phyloP scores from a whole-genome alignment of 257 asterid species.

The Jasminum sambac region DNA sequence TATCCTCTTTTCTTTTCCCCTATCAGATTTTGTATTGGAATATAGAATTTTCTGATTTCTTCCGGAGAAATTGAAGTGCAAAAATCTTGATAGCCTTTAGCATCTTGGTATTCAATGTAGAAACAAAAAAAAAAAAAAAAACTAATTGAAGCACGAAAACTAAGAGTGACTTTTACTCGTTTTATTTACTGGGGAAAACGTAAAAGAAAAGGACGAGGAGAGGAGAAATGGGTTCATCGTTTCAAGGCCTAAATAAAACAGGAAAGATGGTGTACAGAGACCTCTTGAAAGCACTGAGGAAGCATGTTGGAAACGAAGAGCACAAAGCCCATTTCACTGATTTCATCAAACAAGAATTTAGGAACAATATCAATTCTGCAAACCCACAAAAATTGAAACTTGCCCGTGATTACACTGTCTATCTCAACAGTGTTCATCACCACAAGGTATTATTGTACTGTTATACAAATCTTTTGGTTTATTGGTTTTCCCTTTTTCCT shows the following conservation, averaged over 20 bases:
- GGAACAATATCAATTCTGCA: conserved; percentile 22
- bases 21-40: neutral
- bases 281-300: conserved; percentile 67
- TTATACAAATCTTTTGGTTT: neutral
- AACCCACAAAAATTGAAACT: conserved; percentile 54
- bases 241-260: conserved; percentile 29
- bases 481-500: neutral
- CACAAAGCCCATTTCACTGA: conserved; percentile 63
- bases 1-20: neutral
- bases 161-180: neutral
- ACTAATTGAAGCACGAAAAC: neutral
- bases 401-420: conserved; percentile 62
- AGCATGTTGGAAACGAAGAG: conserved; percentile 63
- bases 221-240: conserved; percentile 42
- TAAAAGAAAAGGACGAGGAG: neutral
- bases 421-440: conserved; percentile 82
- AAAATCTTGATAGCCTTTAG: neutral
- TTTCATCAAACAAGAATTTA: conserved; percentile 70
- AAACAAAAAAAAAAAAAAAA: neutral
- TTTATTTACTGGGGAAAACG: neutral
- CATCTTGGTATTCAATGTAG: neutral
- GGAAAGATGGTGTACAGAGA: conserved; percentile 57
- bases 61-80: neutral
- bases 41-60: neutral
- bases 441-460: conserved; percentile 56